Evolutionary conservation across 257 asterid species (phyloP), one percentile per base, ranked within the genome.

Genomic region (Penstemon newberryi): DNA sequence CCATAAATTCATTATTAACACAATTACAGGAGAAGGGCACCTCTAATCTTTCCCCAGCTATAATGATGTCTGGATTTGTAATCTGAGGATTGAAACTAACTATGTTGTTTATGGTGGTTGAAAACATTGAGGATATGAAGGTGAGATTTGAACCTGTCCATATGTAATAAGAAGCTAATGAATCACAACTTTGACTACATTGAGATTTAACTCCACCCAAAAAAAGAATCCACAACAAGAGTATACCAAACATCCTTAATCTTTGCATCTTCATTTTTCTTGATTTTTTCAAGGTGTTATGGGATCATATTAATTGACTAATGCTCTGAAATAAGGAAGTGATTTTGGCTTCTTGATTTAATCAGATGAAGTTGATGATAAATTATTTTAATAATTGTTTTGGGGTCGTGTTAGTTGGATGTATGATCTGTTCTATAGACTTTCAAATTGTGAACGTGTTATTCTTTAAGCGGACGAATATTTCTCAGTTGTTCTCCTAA

Each of bases 1-100:
- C 96, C 88, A 80, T 79, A 66, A 85, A 83, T 52, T 77, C 76
- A 43, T 69, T 72, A 50, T 66, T 54, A 0, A 82, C 4, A 59
- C 95, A 88, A 11, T 75, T 73, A 50, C 92, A 87, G 1, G 89
- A 72, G 61, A 89, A 83, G 39, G 94, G 90, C 63, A 89, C 81
- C 8, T 73, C 78, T 38, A 89, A 6, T 64, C 91, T 75, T 80
- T 59, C 74, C n/a, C 76, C 83, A 11, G 5, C 1, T 5, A 2
- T 51, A 36, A 86, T 82, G 11, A 52, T 0, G 57, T 85, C 73
- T 19, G 70, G 81, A 59, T 84, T 59, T 41, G 80, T 73, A 13
- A 89, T 83, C 25, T 72, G 83, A 74, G 88, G 88, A 51, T 89
- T 89, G 76, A 76, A 74, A 68, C 75, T 65, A 39, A 63, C 70